phyloP scores from a whole-genome alignment of 2,329 filamentous ascomycete genomes.

The Plectosphaerella cucumerina region DNA sequence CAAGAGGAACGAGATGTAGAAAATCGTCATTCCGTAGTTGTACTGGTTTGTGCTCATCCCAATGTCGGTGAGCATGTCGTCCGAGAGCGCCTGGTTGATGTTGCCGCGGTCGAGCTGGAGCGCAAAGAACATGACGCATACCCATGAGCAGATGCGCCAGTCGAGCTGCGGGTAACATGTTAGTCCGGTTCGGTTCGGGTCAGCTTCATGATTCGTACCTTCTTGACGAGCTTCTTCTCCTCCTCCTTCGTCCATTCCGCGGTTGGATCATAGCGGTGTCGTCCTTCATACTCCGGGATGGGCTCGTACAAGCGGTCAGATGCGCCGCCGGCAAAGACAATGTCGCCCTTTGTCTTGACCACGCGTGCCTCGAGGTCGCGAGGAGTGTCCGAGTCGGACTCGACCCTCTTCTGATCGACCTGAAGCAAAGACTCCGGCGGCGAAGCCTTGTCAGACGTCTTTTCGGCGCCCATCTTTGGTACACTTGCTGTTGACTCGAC shows the following conservation, averaged over 20 bases:
- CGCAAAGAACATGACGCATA: conserved; percentile 27
- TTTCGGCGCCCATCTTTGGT: not conserved
- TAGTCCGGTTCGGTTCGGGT: not conserved
- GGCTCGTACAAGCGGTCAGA: conserved; percentile 36
- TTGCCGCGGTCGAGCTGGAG: conserved; percentile 32
- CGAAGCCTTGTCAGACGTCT: not conserved
- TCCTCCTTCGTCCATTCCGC: conserved; percentile 53
- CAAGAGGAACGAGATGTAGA: conserved; percentile 41
- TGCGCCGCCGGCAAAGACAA: conserved; percentile 6
- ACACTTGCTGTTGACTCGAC: too few relatives aligned
- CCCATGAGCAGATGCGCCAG: conserved; percentile 34
- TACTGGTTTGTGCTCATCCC: conserved; percentile 35
- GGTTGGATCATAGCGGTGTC: conserved; percentile 53
- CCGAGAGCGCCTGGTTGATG: conserved; percentile 27
- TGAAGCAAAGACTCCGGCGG: not conserved
- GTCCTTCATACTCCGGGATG: conserved; percentile 52
- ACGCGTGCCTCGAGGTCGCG: not conserved
- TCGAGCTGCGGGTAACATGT: conserved; percentile 19
- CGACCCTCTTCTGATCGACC: not conserved
- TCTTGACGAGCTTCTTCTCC: conserved; percentile 49
- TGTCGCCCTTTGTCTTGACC: not conserved
- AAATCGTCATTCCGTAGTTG: conserved; percentile 46
- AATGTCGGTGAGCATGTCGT: conserved; percentile 24
- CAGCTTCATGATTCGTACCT: conserved; percentile 28
- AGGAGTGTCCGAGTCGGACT: not conserved